Percentiles rank a stretch among this genome's conserved stretches.
Conservation (phyloP, 768 basidiomycete genomes). For the Termitomyces sp. region DNA sequence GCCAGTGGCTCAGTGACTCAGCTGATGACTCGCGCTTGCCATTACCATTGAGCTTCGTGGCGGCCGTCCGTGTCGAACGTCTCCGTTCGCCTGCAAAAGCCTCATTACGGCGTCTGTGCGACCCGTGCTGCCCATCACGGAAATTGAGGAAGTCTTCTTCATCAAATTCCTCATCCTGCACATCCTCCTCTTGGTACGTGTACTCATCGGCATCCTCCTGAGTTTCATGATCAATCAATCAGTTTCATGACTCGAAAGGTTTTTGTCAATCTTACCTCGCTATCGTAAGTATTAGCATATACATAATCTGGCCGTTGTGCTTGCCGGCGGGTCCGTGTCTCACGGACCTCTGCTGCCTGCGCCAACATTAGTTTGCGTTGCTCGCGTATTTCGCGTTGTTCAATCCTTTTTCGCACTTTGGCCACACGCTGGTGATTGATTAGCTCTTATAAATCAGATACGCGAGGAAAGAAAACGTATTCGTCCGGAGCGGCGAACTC, state of each 20-base stretch:
- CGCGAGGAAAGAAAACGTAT: constrained; percentile 5
- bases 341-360: constrained; percentile 73
- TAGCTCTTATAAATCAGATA: constrained; percentile 1
- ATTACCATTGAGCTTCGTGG: constrained; percentile 38
- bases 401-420: constrained; percentile 61
- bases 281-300: constrained; percentile 59
- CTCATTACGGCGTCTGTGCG: constrained; percentile 28
- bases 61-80: constrained; percentile 48
- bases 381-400: constrained; percentile 67
- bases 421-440: constrained; percentile 53
- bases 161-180: constrained; percentile 58
- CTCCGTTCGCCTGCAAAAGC: constrained; percentile 30
- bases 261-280: constrained; percentile 46
- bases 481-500: not conserved
- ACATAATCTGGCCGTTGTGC: constrained; percentile 78
- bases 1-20: constrained; percentile 56
- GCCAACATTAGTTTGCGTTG: constrained; percentile 58
- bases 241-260: constrained; percentile 14
- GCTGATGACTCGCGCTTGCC: constrained; percentile 48
- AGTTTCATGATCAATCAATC: constrained; percentile 25
- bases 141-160: constrained; percentile 45
- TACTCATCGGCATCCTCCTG: constrained; percentile 66
- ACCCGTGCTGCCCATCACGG: constrained; percentile 38
- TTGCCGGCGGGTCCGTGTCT: constrained; percentile 72
- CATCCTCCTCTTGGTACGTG: constrained; percentile 56